Evolutionary conservation across 108 stramenopile species (phyloP).

Genomic region (Pseudonitzschia multiseries): DNA sequence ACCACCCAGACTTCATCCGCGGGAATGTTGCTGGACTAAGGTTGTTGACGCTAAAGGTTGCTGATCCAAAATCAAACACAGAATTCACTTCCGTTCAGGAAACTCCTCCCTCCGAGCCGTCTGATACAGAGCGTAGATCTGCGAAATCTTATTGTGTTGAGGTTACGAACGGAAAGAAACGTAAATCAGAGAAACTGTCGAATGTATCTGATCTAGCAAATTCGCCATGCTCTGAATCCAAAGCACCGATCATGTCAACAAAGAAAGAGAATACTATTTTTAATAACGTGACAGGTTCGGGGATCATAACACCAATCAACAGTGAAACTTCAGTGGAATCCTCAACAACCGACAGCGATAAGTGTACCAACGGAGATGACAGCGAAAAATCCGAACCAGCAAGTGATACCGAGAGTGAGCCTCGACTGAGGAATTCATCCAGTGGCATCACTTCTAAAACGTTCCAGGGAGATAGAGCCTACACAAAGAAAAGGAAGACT

Average conservation of each 20-base stretch:
- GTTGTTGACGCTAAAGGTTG: background rate
- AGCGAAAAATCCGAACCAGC: too few species aligned
- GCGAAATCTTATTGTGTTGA: background rate
- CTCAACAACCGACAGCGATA: background rate
- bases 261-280: background rate
- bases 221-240: slow-evolving; percentile 5
- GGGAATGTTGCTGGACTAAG: background rate
- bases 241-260: background rate
- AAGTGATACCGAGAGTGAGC: too few species aligned
- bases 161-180: background rate
- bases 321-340: background rate
- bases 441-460: too few species aligned
- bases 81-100: too few species aligned
- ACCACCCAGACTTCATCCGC: background rate
- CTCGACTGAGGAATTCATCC: too few species aligned
- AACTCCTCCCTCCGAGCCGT: too few species aligned
- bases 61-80: background rate
- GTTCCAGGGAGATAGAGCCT: too few species aligned
- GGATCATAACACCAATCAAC: background rate
- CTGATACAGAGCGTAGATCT: background rate
- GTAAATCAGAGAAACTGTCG: background rate
- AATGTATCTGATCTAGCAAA: background rate
- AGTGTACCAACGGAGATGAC: too few species aligned
- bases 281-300: background rate
- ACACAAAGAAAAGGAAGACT: too few species aligned